Conservation (phyloP, 2,329 filamentous ascomycete genomes). For the Escovopsis sp. region DNA sequence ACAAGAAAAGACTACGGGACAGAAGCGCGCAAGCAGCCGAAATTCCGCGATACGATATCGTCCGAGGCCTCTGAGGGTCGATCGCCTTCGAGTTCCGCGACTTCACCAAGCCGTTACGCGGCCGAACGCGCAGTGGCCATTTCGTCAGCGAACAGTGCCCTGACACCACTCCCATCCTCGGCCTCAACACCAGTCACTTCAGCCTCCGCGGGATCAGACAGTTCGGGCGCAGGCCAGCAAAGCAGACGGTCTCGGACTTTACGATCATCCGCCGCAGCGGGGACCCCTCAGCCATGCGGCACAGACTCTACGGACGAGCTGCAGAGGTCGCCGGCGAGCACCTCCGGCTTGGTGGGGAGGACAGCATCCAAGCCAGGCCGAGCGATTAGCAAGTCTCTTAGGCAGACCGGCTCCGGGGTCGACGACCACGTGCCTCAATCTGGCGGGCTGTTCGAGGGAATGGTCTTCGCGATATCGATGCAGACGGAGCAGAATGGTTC, state of each 20-base stretch:
- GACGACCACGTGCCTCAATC: slow-evolving; percentile 8
- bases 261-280: slow-evolving; percentile 9
- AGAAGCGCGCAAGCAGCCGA: background rate
- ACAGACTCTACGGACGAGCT: slow-evolving; percentile 35
- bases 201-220: slow-evolving; percentile 14
- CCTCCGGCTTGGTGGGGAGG: slow-evolving; percentile 22
- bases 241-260: slow-evolving; percentile 8
- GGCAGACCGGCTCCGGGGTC: slow-evolving; percentile 12
- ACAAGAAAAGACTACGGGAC: background rate
- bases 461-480: slow-evolving; percentile 80
- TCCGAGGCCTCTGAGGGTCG: too few species aligned
- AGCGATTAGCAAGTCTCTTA: slow-evolving; percentile 12
- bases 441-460: slow-evolving; percentile 49
- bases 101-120: slow-evolving; percentile 9
- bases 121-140: slow-evolving; percentile 7
- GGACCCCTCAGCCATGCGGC: slow-evolving; percentile 15
- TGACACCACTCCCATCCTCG: slow-evolving; percentile 23
- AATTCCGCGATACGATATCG: background rate
- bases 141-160: slow-evolving; percentile 24
- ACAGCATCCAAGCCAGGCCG: slow-evolving; percentile 14
- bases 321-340: slow-evolving; percentile 22
- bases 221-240: slow-evolving; percentile 8
- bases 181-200: slow-evolving; percentile 22
- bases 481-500: slow-evolving; percentile 26
- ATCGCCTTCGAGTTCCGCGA: slow-evolving; percentile 6